Evolutionary conservation across 768 basidiomycete genomes (phyloP), one percentile per base, ranked within the genome.

Genomic region (Boletus speciosus): DNA sequence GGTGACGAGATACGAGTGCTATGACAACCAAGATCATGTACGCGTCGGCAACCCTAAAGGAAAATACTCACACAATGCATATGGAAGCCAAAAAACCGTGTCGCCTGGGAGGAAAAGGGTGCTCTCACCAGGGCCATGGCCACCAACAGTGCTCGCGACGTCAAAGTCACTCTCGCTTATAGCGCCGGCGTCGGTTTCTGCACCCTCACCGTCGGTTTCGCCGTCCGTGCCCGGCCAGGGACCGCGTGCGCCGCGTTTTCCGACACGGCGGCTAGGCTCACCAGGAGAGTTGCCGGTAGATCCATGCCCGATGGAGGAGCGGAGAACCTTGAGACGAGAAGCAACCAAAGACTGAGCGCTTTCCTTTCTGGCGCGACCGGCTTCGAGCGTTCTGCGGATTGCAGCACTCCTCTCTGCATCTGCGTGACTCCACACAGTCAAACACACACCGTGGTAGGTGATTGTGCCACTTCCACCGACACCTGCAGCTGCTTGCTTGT

Each of bases 371-470:
- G 80, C 83, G 42, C 88, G 83, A 45, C 86, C 83, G 0, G 86
- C 86, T 66, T 92, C 90, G 45, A 91, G 78, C 7, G 89, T 90
- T 47, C 86, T 81, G 21, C 92, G 84, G 61, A 95, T 94, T 1
- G 93, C 93, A 14, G 77, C 79, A 51, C 88, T 86, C 45, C 93
- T 85, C 62, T 93, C 88, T 0, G 86, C 85, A 66, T 98, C 95
- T 19, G 93, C 93, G 64, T 95, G 93, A 4, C 90, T 93, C 93
- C 93, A 98, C 2, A 97, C 92, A 2, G 93, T 93, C 55, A 98
- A 78, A 61, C 92, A 93, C 36, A 96, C 93, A 44, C 93, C 93
- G 65, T 97, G 84, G 67, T 92, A 96, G 9, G 88, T 85, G 56
- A 91, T 69, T 3, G 71, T 71, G 6, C 68, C 64, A 9, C 41